Evolutionary conservation across 202 grass and related monocot genomes (phyloP), one percentile per base, ranked within the genome.

Genomic region (Elaeis oleifera): DNA sequence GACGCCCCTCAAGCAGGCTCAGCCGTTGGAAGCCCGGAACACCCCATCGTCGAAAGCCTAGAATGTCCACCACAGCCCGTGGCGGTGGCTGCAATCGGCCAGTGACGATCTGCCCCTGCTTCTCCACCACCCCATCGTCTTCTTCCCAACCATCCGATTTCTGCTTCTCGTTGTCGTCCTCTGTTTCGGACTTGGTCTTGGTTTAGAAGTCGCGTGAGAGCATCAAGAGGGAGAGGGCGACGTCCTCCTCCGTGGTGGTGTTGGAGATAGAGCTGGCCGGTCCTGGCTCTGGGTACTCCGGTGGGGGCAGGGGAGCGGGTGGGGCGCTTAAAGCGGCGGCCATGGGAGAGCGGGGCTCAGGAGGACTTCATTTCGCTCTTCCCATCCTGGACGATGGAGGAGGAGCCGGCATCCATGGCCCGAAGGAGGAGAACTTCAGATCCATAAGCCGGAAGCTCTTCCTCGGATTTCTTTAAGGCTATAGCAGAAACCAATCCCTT

Each of bases 291-390:
- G 9, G 36, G 8, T 1, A 9, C 36, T 83, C 89, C 70, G 31
- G 26, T 13, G 2, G 29, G 8, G 53, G 5, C 0, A 58, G 63
- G 61, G 71, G 55, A 5, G 55, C 48, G 7, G 74, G 58, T 58
- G 28, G 4, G 16, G 53, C 32, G 23, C 23, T 25, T 53, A 65
- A 1, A 16, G 61, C 58, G 22, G 70, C 14, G 55, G 21, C 31
- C 17, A 27, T 49, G 56, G 79, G 82, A 8, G 69, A 56, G 49
- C 75, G 24, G 73, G 0, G 64, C 67, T 39, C 63, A 58, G 51
- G 64, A 79, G 18, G 81, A 81, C 67, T 96, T 87, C 15, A 70
- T 77, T 74, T 96, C 92, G 74, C 92, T 96, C 63, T 96, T 79
- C 17, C 85, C 70, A 67, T 88, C 87, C 71, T 91, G 83, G 59